A percentile compares a stretch with the other conserved stretches of the same genome.
These are phyloP conservation scores for Lactarius hengduanensis DNA, from an alignment of 768 basidiomycete genomes.

Conservation along the genomic window DNA sequence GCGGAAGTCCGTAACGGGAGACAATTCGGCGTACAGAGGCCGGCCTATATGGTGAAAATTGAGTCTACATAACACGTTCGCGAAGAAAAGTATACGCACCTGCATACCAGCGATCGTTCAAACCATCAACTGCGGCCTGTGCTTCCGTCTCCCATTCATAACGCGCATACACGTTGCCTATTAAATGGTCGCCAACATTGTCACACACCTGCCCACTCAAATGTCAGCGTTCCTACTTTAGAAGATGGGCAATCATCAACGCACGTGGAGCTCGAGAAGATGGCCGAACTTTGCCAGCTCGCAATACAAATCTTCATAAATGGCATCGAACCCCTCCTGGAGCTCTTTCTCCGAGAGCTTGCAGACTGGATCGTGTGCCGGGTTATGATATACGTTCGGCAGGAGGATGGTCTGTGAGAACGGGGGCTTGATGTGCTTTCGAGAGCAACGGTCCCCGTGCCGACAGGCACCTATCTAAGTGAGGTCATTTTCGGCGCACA, in stretches of 20 bases:
- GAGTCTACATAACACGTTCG: conserved; percentile 1
- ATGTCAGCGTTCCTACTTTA: background rate
- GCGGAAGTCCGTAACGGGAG: conserved; percentile 97
- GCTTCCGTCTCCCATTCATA: conserved; percentile 99
- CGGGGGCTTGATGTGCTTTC: conserved; percentile 97
- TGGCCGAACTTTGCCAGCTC: conserved; percentile 95
- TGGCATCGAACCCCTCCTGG: conserved; percentile 89
- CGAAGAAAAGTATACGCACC: conserved; percentile 50
- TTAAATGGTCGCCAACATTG: conserved; percentile 98
- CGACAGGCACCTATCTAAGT: conserved; percentile 93
- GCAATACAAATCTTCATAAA: conserved; percentile 95
- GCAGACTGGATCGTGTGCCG: conserved; percentile 89
- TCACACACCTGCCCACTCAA: conserved; percentile 72
- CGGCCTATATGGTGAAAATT: conserved; percentile 54
- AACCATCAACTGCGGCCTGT: conserved; percentile 83
- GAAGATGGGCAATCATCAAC: conserved; percentile 33
- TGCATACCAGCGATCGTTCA: conserved; percentile 98
- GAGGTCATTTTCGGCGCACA: conserved; percentile 20
- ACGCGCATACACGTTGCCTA: conserved; percentile 96
- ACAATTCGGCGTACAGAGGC: conserved; percentile 94
- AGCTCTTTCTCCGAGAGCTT: conserved; percentile 84
- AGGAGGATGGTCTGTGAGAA: conserved; percentile 97
- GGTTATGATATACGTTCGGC: conserved; percentile 98
- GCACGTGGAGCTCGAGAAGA: conserved; percentile 89
- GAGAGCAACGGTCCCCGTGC: conserved; percentile 96